phyloP scores from a whole-genome alignment of 805 yeast genomes.

The Yarrowia bubula region DNA sequence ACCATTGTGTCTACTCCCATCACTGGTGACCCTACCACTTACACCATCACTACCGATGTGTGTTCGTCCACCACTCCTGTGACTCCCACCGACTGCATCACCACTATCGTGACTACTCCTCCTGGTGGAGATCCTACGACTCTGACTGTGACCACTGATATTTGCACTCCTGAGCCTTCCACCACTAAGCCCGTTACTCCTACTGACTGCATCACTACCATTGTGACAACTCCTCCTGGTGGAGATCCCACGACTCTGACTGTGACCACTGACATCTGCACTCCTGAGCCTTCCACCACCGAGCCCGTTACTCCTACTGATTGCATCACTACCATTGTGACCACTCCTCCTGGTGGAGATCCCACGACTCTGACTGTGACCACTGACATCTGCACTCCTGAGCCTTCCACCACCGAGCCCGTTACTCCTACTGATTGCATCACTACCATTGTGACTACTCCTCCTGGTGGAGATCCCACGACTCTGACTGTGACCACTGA shows the following conservation, averaged over 20 bases:
- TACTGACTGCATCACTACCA: background rate
- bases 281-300: background rate
- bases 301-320: background rate
- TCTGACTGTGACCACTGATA: background rate
- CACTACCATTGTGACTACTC: background rate
- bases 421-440: background rate
- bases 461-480: background rate
- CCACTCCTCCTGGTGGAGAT: background rate
- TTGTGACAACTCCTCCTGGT: background rate
- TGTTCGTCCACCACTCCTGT: background rate
- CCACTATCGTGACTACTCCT: background rate
- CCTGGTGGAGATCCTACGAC: background rate
- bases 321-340: background rate
- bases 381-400: background rate
- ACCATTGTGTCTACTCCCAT: slow-evolving; percentile 1
- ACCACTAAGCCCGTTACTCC: background rate
- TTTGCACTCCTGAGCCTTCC: background rate
- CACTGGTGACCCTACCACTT: background rate
- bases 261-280: background rate
- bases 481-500: background rate
- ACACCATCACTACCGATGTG: slow-evolving; percentile 1
- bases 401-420: background rate
- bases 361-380: background rate
- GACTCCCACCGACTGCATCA: background rate
- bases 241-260: background rate